Evolutionary conservation across 2,329 filamentous ascomycete species (phyloP).

Genomic region (Aspergillus pseudotamarii): DNA sequence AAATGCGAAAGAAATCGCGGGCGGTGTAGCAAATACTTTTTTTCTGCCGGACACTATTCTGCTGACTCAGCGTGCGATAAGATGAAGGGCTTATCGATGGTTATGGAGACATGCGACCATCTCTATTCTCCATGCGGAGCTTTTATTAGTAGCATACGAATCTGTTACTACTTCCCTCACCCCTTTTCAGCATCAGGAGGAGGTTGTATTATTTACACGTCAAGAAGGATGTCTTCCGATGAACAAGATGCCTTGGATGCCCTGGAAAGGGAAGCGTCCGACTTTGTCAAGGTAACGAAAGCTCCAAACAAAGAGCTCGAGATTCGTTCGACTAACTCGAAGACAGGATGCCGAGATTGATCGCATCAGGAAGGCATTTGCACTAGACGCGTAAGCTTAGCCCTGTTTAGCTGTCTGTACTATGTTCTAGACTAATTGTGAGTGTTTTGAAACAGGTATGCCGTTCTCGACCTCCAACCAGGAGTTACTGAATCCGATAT

Average conservation of each 20-base stretch:
- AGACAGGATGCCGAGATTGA: constrained; percentile 89
- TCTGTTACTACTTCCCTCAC: neutral
- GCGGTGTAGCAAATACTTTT: constrained; percentile 33
- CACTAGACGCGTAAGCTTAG: constrained; percentile 66
- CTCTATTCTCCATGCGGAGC: neutral
- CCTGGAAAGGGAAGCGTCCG: constrained; percentile 82
- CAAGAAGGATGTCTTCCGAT: constrained; percentile 55
- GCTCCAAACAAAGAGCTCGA: neutral
- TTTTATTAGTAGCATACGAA: neutral
- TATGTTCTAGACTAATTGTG: neutral
- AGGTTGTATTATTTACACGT: neutral
- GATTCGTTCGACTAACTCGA: constrained; percentile 20
- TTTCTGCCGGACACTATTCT: constrained; percentile 22
- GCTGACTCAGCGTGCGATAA: constrained; percentile 44
- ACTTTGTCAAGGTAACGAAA: constrained; percentile 73
- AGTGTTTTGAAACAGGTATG: constrained; percentile 63
- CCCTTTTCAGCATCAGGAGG: neutral
- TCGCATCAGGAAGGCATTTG: constrained; percentile 88
- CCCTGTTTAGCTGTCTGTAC: neutral
- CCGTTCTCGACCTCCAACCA: constrained; percentile 91
- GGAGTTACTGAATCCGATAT: constrained; percentile 96
- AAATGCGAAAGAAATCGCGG: constrained; percentile 15
- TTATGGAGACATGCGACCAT: constrained; percentile 4
- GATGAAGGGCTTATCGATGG: constrained; percentile 20
- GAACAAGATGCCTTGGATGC: constrained; percentile 78